A percentile compares a stretch with the other conserved stretches of the same genome.
Conservation (phyloP, 1,284 basidiomycete genomes). For the Phellopilus nigrolimitatus region DNA sequence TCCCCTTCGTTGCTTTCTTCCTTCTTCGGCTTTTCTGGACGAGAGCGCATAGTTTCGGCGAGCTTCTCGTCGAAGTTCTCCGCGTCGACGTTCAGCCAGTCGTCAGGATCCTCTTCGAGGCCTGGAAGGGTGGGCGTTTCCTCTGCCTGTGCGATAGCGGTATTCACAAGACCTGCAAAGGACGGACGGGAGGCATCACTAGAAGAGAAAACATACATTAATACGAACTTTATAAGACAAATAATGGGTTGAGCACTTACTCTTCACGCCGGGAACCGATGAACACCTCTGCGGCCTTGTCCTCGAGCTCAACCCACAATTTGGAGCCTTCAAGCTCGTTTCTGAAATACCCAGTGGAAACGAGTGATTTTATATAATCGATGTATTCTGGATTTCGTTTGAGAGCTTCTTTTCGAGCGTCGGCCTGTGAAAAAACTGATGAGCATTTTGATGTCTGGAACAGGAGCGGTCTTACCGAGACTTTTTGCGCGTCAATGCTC, state of each 20-base stretch:
- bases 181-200: constrained; percentile 12
- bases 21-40: constrained; percentile 20
- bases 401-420: constrained; percentile 63
- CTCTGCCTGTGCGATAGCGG: constrained; percentile 48
- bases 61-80: constrained; percentile 62
- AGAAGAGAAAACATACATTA: background rate
- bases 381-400: constrained; percentile 58
- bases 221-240: constrained; percentile 64
- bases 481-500: constrained; percentile 35
- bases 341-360: constrained; percentile 68
- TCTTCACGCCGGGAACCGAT: constrained; percentile 57
- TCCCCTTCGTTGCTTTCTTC: constrained; percentile 14
- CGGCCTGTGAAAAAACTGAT: constrained; percentile 38
- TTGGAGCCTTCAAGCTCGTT: constrained; percentile 71
- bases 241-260: constrained; percentile 53
- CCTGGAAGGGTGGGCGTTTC: constrained; percentile 22
- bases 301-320: constrained; percentile 69
- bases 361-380: constrained; percentile 64
- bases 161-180: constrained; percentile 44
- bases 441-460: background rate
- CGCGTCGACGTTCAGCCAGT: constrained; percentile 68
- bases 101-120: constrained; percentile 58
- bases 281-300: constrained; percentile 64
- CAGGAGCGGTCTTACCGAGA: constrained; percentile 40
- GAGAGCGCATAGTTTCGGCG: constrained; percentile 35